Percentiles rank a stretch among this genome's conserved stretches.
These are phyloP conservation scores for Daldinia loculata DNA, from an alignment of 495 filamentous ascomycete genomes.

Conservation along the genomic window DNA sequence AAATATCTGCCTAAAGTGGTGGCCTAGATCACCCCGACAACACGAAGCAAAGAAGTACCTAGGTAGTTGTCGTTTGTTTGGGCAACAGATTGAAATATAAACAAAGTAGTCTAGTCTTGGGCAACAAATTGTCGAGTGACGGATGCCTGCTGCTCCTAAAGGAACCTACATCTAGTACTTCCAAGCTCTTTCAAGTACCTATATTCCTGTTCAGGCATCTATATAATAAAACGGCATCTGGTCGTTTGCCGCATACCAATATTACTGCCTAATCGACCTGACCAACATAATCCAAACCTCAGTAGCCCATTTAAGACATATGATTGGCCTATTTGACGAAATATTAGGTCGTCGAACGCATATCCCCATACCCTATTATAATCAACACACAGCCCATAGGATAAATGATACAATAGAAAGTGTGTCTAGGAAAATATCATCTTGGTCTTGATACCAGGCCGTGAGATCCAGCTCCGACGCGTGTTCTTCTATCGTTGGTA, in stretches of 20 bases:
- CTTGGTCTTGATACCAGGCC: neutral
- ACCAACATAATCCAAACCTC: neutral
- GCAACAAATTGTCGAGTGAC: no score
- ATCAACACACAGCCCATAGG: no score
- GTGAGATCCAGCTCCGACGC: neutral
- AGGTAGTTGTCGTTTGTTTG: no score
- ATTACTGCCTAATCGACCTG: constrained; percentile 4
- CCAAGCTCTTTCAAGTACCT: neutral
- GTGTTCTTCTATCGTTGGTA: neutral
- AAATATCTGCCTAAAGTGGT: no score
- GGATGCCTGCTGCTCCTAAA: neutral
- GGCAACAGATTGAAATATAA: no score
- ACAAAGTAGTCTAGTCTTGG: no score
- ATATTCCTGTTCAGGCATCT: no score
- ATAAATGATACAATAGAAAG: neutral
- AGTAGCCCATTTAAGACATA: neutral
- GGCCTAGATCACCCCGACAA: no score
- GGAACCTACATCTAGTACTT: no score
- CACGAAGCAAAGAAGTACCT: no score
- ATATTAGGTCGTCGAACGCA: neutral
- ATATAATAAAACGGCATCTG: neutral
- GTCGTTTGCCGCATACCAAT: neutral
- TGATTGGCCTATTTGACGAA: neutral
- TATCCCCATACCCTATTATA: no score
- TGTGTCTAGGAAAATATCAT: neutral